Evolutionary conservation across 805 yeast species (phyloP).

Genomic region (Candida ponderosae): DNA sequence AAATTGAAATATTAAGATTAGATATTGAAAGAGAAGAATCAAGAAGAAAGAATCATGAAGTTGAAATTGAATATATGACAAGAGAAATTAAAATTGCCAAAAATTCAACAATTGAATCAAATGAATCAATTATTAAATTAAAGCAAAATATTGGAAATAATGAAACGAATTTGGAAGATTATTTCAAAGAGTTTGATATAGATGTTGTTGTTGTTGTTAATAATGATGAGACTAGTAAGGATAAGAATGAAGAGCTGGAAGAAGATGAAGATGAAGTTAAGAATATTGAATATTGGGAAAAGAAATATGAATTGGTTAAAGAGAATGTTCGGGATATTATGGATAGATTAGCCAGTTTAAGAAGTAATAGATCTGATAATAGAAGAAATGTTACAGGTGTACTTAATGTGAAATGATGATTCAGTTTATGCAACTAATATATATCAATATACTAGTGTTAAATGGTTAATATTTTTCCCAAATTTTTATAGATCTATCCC

Average conservation of each 20-base stretch:
- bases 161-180: constrained; percentile 7
- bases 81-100: constrained; percentile 49
- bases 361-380: constrained; percentile 6
- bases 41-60: constrained; percentile 36
- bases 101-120: constrained; percentile 39
- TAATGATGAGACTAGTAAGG: too few relatives aligned
- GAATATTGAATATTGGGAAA: constrained; percentile 9
- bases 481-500: constrained; percentile 75
- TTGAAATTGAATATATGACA: constrained; percentile 59
- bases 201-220: too few relatives aligned
- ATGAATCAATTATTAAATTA: constrained; percentile 20
- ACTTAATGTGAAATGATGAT: constrained; percentile 8
- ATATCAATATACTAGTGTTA: background rate
- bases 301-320: constrained; percentile 8
- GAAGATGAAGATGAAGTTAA: constrained; percentile 3
- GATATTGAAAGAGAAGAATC: constrained; percentile 35
- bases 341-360: constrained; percentile 11
- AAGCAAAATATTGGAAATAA: constrained; percentile 6
- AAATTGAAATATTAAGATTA: constrained; percentile 37
- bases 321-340: constrained; percentile 9
- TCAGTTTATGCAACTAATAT: background rate
- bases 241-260: too few relatives aligned
- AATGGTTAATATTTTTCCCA: constrained; percentile 33
- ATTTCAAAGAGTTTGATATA: constrained; percentile 10
- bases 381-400: constrained; percentile 12